Base-by-base conservation (phyloP, 257 asterid species). In the Solanum arcanum region DNA sequence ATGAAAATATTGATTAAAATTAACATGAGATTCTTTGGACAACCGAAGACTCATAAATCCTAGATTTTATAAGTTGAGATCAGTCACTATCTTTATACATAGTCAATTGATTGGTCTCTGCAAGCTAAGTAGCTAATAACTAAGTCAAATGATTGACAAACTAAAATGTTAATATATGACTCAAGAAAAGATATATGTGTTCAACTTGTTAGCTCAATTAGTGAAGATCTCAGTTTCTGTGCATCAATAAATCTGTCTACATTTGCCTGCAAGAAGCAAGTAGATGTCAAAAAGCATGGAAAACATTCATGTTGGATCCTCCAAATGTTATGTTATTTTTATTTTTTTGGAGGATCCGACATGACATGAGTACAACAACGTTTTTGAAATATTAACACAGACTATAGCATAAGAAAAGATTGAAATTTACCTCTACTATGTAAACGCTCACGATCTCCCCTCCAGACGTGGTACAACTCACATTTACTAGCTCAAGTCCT, bases 401-500 rank as follows among this genome's bases (percentile, higher is more conserved):
- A 73, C 23, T 76, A 76, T 76, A 76, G 35, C 59, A 76, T n/a
- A 13, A 41, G 1, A 6, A n/a, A 0, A 76, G 21, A 75, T 39
- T 47, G 29, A 47, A 47, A 16, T 47, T 62, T 89, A 96, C 99
- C 98, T 94, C 91, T 59, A 90, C 97, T 86, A 41, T 91, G 86
- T 94, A 87, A 89, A 90, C 74, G 90, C 91, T 91, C 89, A 91
- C 75, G 25, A 91, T 93, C 13, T 88, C 87, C 86, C 92, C 94
- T 87, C 94, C 89, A 56, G 88, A 75, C 4, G 95, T 91, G 42
- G 96, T 93, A 86, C 91, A 92, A 86, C 93, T 95, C 42, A 87
- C 97, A 91, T 96, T 97, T 3, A 73, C 87, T 69, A 94, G 95
- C 44, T 92, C 81, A 49, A 96, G 93, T 88, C 95, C 96, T 16